Base-by-base conservation (phyloP, 169 alveolate genomes). In the Plasmodium blacklocki region DNA sequence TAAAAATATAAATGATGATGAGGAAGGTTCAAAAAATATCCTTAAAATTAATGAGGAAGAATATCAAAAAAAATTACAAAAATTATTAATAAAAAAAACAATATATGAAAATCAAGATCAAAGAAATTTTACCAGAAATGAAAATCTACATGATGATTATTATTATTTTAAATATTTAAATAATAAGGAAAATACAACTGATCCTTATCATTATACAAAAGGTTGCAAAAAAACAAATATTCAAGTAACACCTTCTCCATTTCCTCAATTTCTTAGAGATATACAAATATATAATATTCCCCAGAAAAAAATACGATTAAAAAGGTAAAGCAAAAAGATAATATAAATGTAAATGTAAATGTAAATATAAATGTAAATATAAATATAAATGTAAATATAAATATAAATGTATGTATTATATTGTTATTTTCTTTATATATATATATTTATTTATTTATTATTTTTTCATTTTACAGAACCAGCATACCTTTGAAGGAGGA, bases 221-320 rank as follows among this genome's bases (percentile, higher is more conserved):
- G 76, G 52, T 15, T 15, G 11, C n/a, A 71, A 50, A 52, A 85
- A 85, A 56, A 74, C 85, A 60, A 85, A 85, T 43, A 85, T 85
- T 19, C 75, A 72, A 50, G 74, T 85, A 50, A 85, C 92, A 2
- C 73, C 76, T 1, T 85, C 92, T 32, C 88, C 92, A 11, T 85
- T 85, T 8, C 92, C 92, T 12, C 92, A 85, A 66, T 85, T 85
- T 50, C 72, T 85, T 21, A 70, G 92, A 60, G 92, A 85, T 45
- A 85, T 85, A 56, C 92, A 85, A 43, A 85, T 85, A 58, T 85
- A 47, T 29, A 72, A 85, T 29, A 45, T 43, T 49, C 39, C 59
- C 19, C 74, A 45, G 47, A 85, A 85, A 64, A 85, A 85, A 60
- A 85, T 85, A 32, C 23, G 92, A 21, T 64, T 85, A 39, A 85